Percentiles rank a stretch among this genome's conserved stretches.
Conservation (phyloP, 495 filamentous ascomycete genomes). For the Penicillium cinerascens region DNA sequence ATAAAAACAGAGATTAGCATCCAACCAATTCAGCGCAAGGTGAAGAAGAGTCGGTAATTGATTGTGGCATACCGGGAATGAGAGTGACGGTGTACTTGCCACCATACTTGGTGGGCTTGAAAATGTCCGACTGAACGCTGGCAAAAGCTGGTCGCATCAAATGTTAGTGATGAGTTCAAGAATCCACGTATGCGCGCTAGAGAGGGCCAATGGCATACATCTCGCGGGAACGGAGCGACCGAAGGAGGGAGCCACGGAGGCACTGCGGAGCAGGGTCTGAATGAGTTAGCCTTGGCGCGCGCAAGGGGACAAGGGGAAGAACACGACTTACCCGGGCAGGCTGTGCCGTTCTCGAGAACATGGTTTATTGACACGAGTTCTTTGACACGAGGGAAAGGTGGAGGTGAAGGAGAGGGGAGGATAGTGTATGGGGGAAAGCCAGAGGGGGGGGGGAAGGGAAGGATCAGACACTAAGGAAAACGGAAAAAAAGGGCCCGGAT, state of each 20-base stretch:
- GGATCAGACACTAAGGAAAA: constrained; percentile 19
- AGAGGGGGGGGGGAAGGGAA: constrained; percentile 11
- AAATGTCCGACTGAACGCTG: constrained; percentile 81
- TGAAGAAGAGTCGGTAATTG: neutral
- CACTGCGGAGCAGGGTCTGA: constrained; percentile 43
- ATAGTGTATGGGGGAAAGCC: constrained; percentile 1
- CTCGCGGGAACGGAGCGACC: constrained; percentile 37
- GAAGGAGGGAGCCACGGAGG: constrained; percentile 34
- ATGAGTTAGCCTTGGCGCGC: constrained; percentile 15
- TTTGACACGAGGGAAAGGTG: constrained; percentile 2
- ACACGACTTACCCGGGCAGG: constrained; percentile 26
- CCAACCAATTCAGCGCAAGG: neutral
- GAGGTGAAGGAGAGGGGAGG: constrained; percentile 2
- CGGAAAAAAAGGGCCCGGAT: constrained; percentile 44
- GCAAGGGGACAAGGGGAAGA: constrained; percentile 1
- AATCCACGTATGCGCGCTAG: neutral
- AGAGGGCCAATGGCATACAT: constrained; percentile 34
- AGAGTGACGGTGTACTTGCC: constrained; percentile 99
- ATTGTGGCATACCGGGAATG: constrained; percentile 68
- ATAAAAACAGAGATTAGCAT: constrained; percentile 2
- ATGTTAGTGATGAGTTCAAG: constrained; percentile 16
- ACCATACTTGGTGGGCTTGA: constrained; percentile 98
- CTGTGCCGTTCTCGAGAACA: constrained; percentile 31
- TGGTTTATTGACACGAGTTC: constrained; percentile 8
- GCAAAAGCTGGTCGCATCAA: constrained; percentile 50